Conservation (phyloP, 768 basidiomycete species). For the Cubamyces lactineus region DNA sequence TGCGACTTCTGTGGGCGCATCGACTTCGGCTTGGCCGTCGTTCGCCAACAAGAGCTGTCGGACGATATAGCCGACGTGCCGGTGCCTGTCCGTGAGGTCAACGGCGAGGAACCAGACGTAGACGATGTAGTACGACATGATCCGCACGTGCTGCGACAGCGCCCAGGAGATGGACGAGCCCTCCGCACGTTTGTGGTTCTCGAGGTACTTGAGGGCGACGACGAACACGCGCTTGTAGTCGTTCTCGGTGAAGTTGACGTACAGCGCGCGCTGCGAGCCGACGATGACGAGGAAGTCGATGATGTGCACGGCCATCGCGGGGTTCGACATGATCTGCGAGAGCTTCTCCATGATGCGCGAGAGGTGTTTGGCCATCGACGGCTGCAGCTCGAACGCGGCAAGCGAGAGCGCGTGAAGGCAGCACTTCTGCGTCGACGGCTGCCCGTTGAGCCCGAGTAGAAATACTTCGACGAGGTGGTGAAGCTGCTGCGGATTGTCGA, state of each 20-base stretch:
- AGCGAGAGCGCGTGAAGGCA: constrained; percentile 90
- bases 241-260: constrained; percentile 87
- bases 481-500: constrained; percentile 60
- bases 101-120: constrained; percentile 95
- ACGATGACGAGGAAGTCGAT: constrained; percentile 88
- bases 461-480: constrained; percentile 78
- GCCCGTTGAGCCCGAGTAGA: constrained; percentile 67
- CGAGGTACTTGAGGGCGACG: constrained; percentile 91
- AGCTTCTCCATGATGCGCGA: constrained; percentile 84
- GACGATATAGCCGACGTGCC: constrained; percentile 84
- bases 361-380: constrained; percentile 78
- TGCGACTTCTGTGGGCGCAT: constrained; percentile 93
- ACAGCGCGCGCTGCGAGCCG: constrained; percentile 76
- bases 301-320: constrained; percentile 94
- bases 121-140: constrained; percentile 87
- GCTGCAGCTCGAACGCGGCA: constrained; percentile 82
- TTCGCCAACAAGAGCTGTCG: constrained; percentile 86
- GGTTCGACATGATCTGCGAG: constrained; percentile 92
- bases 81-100: constrained; percentile 77
- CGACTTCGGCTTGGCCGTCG: constrained; percentile 70
- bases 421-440: constrained; percentile 79
- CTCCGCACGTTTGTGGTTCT: constrained; percentile 77
- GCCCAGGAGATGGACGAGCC: constrained; percentile 76
- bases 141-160: constrained; percentile 87
- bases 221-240: constrained; percentile 95